These are phyloP conservation scores for Fraxinus latifolia DNA, from an alignment of 305 asterid species.

Conservation along the genomic window DNA sequence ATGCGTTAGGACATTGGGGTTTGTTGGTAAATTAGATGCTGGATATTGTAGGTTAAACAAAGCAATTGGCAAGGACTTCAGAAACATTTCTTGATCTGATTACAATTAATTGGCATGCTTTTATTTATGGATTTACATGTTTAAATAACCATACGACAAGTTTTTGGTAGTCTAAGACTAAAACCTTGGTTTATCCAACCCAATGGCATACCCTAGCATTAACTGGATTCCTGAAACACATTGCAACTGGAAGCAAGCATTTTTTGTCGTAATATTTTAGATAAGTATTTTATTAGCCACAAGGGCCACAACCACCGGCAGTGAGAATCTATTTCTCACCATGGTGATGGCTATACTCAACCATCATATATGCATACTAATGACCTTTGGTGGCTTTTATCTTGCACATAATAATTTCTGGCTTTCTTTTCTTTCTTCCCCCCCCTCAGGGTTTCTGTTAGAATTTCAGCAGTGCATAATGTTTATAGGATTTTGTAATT, in stretches of 20 bases:
- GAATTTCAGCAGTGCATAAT: background rate
- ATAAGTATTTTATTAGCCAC: background rate
- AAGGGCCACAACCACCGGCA: background rate
- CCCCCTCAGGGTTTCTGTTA: background rate
- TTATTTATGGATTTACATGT: background rate
- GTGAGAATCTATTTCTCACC: slow-evolving; percentile 5
- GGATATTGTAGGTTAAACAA: background rate
- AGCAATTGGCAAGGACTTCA: background rate
- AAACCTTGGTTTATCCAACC: background rate
- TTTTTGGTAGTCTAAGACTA: background rate
- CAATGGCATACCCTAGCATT: background rate
- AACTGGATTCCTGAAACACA: background rate
- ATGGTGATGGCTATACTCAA: slow-evolving; percentile 5
- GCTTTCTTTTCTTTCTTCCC: background rate
- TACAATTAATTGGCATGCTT: background rate
- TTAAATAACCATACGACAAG: background rate
- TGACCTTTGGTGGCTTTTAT: background rate
- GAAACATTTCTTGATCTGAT: background rate
- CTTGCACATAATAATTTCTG: background rate
- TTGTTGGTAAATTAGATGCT: background rate
- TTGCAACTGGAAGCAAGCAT: background rate
- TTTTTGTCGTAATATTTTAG: background rate
- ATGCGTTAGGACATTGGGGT: background rate
- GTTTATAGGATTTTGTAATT: background rate
- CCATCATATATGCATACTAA: background rate